Percentiles rank a stretch among this genome's conserved stretches.
Evolutionary conservation across 345 rosid species (phyloP).

Genomic region (Erodium maritimum): DNA sequence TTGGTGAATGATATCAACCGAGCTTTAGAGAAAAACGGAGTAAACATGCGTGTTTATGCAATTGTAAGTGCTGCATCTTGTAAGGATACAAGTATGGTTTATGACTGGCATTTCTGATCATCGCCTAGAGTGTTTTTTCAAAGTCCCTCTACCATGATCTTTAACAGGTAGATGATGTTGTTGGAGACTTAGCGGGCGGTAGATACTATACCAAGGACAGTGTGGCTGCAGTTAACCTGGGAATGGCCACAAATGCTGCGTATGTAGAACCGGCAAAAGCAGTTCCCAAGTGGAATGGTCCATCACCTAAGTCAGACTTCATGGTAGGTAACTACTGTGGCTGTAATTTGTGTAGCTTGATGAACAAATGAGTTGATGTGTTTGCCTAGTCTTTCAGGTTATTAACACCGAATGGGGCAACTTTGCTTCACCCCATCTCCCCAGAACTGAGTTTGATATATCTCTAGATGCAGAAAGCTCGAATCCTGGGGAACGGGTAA

Average conservation of each 20-base stretch:
- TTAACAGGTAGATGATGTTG: constrained; percentile 37
- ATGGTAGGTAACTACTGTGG: constrained; percentile 22
- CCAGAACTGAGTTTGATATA: constrained; percentile 42
- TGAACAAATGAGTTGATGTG: constrained; percentile 3
- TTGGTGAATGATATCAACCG: constrained; percentile 26
- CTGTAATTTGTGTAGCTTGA: neutral
- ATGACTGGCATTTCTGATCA: neutral
- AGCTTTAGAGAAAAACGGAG: constrained; percentile 30
- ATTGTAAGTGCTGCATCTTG: constrained; percentile 5
- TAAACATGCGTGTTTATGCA: constrained; percentile 26
- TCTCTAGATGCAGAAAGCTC: constrained; percentile 40
- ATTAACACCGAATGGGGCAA: constrained; percentile 55
- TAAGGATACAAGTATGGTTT: neutral
- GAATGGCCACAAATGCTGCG: constrained; percentile 42
- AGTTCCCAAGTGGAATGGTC: constrained; percentile 24
- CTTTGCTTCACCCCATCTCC: constrained; percentile 42
- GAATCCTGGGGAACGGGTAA: constrained; percentile 35
- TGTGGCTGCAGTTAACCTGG: constrained; percentile 50
- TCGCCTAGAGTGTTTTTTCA: neutral
- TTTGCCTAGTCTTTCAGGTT: constrained; percentile 22
- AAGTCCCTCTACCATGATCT: constrained; percentile 1
- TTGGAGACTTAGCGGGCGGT: constrained; percentile 54
- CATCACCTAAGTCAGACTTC: constrained; percentile 27
- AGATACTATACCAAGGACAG: constrained; percentile 40
- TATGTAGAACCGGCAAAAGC: constrained; percentile 36